Base-by-base conservation (phyloP, 2,329 filamentous ascomycete genomes). In the Botrytis fragariae region DNA sequence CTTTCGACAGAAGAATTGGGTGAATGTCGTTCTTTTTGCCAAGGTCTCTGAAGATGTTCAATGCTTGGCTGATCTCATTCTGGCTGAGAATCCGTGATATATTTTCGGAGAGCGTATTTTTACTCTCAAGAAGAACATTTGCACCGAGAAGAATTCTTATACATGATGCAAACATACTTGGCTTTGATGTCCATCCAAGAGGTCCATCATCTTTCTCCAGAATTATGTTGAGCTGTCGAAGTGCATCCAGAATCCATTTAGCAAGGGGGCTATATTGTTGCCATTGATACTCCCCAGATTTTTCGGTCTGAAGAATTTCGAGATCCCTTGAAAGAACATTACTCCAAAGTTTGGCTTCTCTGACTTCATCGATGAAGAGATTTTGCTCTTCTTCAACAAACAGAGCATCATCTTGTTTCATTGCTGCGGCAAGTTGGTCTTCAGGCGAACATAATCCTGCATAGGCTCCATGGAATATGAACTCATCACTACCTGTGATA, bases 361-460 rank as follows among this genome's bases (percentile, higher is more conserved):
- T 86, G 9, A 93, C 88, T 77, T 94, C 91, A 81, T 98, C 95
- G 68, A 95, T 85, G 81, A 93, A 98, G n/a, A 98, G 86, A 80
- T 99, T 99, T 81, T 97, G 94, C 81, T 97, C 95, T 82, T 99
- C 96, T 72, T 94, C 87, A 0, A 88, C 91, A 80, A 99, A 99
- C 0, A 99, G 87, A 5, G 90, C 86, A 75, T 90, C 88, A 79
- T 93, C 88, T 77, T 87, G 84, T 72, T 83, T 82, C 78, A 89
- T 81, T 6, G 87, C 86, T 14, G 80, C 75, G 4, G 79, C 74
- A 32, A 91, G 82, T 73, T 86, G 84, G 1, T 77, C 69, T 37
- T 79, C 79, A 0, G 84, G 83, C 0, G 83, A 69, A 8, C 76
- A 60, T 79, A 80, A 80, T 7, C 75, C n/a, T 4, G 57, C 57